phyloP scores from a whole-genome alignment of 192 early-diverging fungal genomes.

The Dispira parvispora region DNA sequence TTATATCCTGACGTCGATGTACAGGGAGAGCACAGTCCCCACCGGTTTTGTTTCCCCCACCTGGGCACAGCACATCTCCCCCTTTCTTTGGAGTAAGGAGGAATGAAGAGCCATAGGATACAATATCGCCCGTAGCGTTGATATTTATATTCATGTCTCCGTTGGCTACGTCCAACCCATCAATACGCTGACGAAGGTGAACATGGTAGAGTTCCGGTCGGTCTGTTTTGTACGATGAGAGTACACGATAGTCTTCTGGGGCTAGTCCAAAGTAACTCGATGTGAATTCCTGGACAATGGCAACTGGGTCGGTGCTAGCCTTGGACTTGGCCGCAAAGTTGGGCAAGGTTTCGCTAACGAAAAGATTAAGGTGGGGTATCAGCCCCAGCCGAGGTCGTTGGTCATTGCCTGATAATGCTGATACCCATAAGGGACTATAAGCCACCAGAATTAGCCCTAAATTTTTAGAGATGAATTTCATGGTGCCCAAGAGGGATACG shows the following conservation, averaged over 20 bases:
- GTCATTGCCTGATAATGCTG: too few relatives aligned
- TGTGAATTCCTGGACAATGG: not conserved
- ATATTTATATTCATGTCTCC: slow-evolving; percentile 62
- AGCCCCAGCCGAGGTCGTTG: too few relatives aligned
- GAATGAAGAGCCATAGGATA: slow-evolving; percentile 54
- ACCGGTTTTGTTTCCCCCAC: not conserved
- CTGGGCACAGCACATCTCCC: not conserved
- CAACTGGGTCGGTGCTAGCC: not conserved
- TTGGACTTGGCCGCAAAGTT: too few relatives aligned
- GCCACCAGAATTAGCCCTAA: too few relatives aligned
- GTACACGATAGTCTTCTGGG: not conserved
- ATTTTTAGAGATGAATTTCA: too few relatives aligned
- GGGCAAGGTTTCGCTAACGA: too few relatives aligned
- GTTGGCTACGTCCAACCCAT: slow-evolving; percentile 42
- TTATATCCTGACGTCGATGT: not conserved
- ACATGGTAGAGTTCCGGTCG: slow-evolving; percentile 23
- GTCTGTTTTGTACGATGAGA: not conserved
- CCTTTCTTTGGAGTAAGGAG: slow-evolving; percentile 1
- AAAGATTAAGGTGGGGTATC: too few relatives aligned
- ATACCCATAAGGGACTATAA: too few relatives aligned
- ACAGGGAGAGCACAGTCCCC: not conserved
- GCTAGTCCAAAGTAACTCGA: not conserved
- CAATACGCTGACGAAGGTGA: slow-evolving; percentile 34
- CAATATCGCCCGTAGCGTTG: slow-evolving; percentile 32
- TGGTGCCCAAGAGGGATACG: too few relatives aligned